phyloP scores from a whole-genome alignment of 2,329 filamentous ascomycete genomes.

The Cladophialophora immunda region DNA sequence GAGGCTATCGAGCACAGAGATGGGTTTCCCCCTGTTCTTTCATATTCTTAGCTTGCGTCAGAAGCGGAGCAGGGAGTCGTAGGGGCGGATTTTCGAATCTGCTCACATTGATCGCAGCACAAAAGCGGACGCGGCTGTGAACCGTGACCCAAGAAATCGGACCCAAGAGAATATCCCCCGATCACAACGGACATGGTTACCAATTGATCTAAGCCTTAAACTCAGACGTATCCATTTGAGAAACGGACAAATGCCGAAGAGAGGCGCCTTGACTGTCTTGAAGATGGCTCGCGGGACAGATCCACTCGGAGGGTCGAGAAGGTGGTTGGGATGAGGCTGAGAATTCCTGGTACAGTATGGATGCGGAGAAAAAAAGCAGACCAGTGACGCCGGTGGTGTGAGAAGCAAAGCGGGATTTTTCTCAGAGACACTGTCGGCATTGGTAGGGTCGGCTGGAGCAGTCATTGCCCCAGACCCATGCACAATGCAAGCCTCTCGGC shows the following conservation, averaged over 20 bases:
- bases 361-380: conserved; percentile 13
- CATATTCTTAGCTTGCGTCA: not conserved
- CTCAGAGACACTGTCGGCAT: not conserved
- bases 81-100: not conserved
- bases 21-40: not conserved
- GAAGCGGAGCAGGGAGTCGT: not conserved
- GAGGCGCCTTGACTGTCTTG: not conserved
- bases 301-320: not conserved
- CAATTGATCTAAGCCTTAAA: conserved; percentile 1
- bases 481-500: not conserved
- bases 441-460: not conserved
- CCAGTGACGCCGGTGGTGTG: conserved; percentile 9
- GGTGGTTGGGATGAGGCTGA: conserved; percentile 26
- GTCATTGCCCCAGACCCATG: not conserved
- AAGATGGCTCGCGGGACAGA: not conserved
- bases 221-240: not conserved
- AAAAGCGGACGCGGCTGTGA: not conserved
- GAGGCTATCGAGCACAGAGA: not conserved
- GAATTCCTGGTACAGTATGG: conserved; percentile 13
- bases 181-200: conserved; percentile 1
- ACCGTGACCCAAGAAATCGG: not conserved
- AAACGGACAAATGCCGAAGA: conserved; percentile 3
- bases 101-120: not conserved
- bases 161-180: not conserved
- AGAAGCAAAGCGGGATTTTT: not conserved